A percentile compares a stretch with the other conserved stretches of the same genome.
Conservation (phyloP, 345 rosid species). For the Linum trigynum region DNA sequence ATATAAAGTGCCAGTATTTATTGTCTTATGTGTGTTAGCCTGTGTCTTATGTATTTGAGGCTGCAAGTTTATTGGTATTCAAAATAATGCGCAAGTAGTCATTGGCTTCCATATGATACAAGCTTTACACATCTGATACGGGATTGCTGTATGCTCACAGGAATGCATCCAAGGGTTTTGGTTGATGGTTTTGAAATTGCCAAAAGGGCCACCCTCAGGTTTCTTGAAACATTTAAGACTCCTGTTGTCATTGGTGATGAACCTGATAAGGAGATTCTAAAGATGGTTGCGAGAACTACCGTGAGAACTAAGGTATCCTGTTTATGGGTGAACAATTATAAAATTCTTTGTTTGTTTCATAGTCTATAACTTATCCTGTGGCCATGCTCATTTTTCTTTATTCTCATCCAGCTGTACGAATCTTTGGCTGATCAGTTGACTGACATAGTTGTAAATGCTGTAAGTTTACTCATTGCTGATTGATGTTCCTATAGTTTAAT, state of each 20-base stretch:
- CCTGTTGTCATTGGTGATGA: conserved; percentile 90
- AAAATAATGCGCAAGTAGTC: too few species aligned
- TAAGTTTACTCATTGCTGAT: conserved; percentile 24
- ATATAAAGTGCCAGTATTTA: too few species aligned
- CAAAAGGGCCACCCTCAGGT: conserved; percentile 81
- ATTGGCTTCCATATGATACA: neutral
- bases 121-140: neutral
- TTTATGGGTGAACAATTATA: neutral
- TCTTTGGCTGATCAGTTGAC: conserved; percentile 90
- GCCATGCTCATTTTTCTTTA: conserved; percentile 12
- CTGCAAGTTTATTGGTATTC: neutral
- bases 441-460: conserved; percentile 76
- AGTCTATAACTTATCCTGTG: neutral
- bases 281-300: conserved; percentile 95
- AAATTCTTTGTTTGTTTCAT: neutral
- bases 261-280: conserved; percentile 89
- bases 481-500: neutral
- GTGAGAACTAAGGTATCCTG: conserved; percentile 72
- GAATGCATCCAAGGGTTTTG: conserved; percentile 98
- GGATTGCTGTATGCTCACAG: conserved; percentile 23
- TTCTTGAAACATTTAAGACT: conserved; percentile 89
- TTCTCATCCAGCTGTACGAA: conserved; percentile 59
- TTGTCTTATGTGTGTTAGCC: too few species aligned
- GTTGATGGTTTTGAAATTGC: conserved; percentile 98
- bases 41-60: neutral